A percentile compares a stretch with the other conserved stretches of the same genome.
Conservation (phyloP, 2,329 filamentous ascomycete species). For the Ceratocystis smalleyi region DNA sequence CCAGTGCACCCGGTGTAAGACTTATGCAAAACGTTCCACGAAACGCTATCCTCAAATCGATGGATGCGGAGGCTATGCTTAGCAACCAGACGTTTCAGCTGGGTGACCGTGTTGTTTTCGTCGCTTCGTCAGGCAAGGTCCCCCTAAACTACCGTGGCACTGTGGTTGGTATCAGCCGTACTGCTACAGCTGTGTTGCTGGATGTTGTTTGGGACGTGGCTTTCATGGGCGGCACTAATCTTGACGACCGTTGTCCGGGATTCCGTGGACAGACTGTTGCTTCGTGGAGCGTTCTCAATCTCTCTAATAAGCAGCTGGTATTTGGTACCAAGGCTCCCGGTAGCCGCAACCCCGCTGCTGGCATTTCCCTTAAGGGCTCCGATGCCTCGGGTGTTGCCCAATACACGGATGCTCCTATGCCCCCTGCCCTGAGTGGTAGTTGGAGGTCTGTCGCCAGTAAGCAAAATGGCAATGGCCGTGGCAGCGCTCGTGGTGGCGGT, state of each 20-base stretch:
- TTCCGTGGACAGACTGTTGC: slow-evolving; percentile 91
- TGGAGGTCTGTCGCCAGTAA: slow-evolving; percentile 30
- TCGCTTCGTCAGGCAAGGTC: slow-evolving; percentile 82
- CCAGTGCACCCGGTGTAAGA: not conserved
- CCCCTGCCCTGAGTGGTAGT: slow-evolving; percentile 38
- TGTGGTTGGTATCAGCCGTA: slow-evolving; percentile 86
- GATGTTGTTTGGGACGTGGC: slow-evolving; percentile 88
- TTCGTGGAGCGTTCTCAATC: slow-evolving; percentile 74
- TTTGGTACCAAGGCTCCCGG: slow-evolving; percentile 45
- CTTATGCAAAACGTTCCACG: slow-evolving; percentile 63
- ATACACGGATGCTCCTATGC: slow-evolving; percentile 40
- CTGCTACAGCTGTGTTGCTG: slow-evolving; percentile 63
- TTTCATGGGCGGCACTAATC: slow-evolving; percentile 92
- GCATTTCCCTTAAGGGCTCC: slow-evolving; percentile 23
- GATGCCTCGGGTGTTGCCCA: slow-evolving; percentile 46
- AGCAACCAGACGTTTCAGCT: slow-evolving; percentile 69
- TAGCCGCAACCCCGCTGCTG: not conserved
- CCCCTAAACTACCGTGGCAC: slow-evolving; percentile 85
- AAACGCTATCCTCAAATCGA: slow-evolving; percentile 77
- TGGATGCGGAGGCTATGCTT: slow-evolving; percentile 85
- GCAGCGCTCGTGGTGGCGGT: slow-evolving; percentile 19
- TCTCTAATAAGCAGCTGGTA: slow-evolving; percentile 67
- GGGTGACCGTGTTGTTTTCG: slow-evolving; percentile 85
- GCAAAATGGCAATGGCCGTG: slow-evolving; percentile 8
- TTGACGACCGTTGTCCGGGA: slow-evolving; percentile 76